phyloP scores from a whole-genome alignment of 306 rosid genomes.

The Nissolia schottii region DNA sequence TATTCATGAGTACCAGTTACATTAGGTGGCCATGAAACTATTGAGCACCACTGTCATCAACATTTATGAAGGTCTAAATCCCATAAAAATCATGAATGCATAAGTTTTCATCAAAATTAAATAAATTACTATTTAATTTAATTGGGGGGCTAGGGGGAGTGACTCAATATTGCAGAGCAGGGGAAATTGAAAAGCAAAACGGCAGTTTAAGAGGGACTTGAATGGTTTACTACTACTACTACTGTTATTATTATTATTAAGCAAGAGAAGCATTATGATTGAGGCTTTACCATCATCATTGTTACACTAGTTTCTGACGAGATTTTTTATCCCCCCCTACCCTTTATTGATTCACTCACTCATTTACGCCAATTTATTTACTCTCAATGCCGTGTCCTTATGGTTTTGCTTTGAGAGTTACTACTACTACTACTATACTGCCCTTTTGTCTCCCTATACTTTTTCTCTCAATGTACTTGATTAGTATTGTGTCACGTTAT shows the following conservation, averaged over 20 bases:
- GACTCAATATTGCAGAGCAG: constrained; percentile 28
- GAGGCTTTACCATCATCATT: constrained; percentile 54
- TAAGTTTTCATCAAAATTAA: neutral
- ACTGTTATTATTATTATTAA: too few relatives aligned
- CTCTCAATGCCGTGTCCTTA: constrained; percentile 23
- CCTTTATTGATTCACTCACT: constrained; percentile 23
- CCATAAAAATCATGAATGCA: constrained; percentile 41
- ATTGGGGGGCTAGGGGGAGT: too few relatives aligned
- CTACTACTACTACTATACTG: too few relatives aligned
- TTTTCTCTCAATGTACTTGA: constrained; percentile 31
- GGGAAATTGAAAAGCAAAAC: constrained; percentile 33
- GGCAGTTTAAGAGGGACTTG: constrained; percentile 27
- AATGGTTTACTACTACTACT: constrained; percentile 21
- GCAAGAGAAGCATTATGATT: constrained; percentile 41
- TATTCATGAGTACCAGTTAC: constrained; percentile 52
- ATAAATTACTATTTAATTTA: constrained; percentile 19
- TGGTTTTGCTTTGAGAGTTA: constrained; percentile 20
- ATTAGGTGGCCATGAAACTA: constrained; percentile 34
- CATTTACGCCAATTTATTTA: constrained; percentile 37
- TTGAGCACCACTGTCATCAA: constrained; percentile 36
- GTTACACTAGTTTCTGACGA: constrained; percentile 47
- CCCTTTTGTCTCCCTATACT: constrained; percentile 30
- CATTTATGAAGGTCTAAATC: constrained; percentile 44
- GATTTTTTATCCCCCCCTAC: constrained; percentile 35
- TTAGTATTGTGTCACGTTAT: too few relatives aligned